Evolutionary conservation across 345 rosid species (phyloP), one percentile per base, ranked within the genome.

Genomic region (Capsella bursapastoris): DNA sequence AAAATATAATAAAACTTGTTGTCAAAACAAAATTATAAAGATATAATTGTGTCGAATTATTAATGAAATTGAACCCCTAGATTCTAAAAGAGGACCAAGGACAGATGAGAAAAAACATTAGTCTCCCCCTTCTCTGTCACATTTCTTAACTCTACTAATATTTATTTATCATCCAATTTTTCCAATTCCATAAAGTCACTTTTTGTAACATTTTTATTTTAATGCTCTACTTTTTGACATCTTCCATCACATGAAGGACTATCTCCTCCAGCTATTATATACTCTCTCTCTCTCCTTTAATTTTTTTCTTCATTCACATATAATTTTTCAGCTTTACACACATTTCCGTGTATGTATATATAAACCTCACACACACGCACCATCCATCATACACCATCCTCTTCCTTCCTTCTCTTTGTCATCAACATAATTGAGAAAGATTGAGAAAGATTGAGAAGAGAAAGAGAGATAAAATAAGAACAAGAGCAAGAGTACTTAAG

Each of bases 211-310:
- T 64, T 73, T 72, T 68, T 69, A 62, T 70, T 71, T 78, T 64
- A 71, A 58, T 34, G 59, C 56, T 25, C 73, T 37, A 63, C 75
- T 82, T 87, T 84, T 87, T 80, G 74, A 85, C 84, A 77, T 80
- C 79, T 71, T 77, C 58, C 73, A 25, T 77, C 81, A 41, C 64
- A 52, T 79, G 64, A 60, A 80, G 41, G 79, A 77, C 85, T 78
- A 82, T 78, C 87, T 84, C 83, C 92, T 89, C 96, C 84, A 81
- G 92, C 86, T 84, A 80, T 79, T 83, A 83, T 78, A 69, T 52
- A 75, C 72, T 71, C 35, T 62, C 72, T 71, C 34, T 65, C 72
- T 53, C 60, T 62, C 48, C 43, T 41, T 70, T 53, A 44, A 9
- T 31, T 18, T 63, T 74, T 18, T 57, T 66, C 63, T 71, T 47